These are phyloP conservation scores for Microdochium trichocladiopsis DNA, from an alignment of 2,329 filamentous ascomycete species.

Conservation along the genomic window DNA sequence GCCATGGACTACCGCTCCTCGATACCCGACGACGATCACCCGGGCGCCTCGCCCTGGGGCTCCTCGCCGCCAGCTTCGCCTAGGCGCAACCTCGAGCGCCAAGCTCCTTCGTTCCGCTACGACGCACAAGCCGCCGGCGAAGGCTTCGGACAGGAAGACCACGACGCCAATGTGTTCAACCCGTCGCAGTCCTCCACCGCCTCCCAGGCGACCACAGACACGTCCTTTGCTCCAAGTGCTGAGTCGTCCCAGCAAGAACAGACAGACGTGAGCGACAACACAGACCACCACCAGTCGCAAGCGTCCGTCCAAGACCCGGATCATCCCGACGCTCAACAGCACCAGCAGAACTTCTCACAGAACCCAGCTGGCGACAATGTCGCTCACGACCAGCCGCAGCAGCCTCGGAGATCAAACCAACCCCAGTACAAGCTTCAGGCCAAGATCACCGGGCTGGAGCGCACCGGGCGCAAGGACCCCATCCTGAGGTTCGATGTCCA, in stretches of 20 bases:
- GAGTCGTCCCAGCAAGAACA: slow-evolving; percentile 12
- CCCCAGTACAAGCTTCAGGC: slow-evolving; percentile 82
- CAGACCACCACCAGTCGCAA: slow-evolving; percentile 13
- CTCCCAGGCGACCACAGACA: slow-evolving; percentile 5
- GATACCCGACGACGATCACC: slow-evolving; percentile 47
- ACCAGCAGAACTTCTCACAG: slow-evolving; percentile 2
- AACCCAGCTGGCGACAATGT: slow-evolving; percentile 1
- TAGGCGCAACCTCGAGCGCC: slow-evolving; percentile 25
- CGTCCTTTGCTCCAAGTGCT: slow-evolving; percentile 6
- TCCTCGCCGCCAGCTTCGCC: slow-evolving; percentile 45
- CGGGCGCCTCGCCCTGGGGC: slow-evolving; percentile 49
- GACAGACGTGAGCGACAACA: slow-evolving; percentile 3
- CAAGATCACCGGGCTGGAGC: slow-evolving; percentile 89
- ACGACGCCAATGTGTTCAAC: slow-evolving; percentile 31
- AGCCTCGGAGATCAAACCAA: slow-evolving; percentile 50
- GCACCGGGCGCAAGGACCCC: slow-evolving; percentile 91
- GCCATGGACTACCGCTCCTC: slow-evolving; percentile 53
- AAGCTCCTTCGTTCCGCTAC: slow-evolving; percentile 38
- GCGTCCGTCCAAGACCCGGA: slow-evolving; percentile 12
- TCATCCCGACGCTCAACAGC: slow-evolving; percentile 10
- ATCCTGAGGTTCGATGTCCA: slow-evolving; percentile 94
- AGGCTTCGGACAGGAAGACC: slow-evolving; percentile 29
- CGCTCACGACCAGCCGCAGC: slow-evolving; percentile 25
- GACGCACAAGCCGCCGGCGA: slow-evolving; percentile 31
- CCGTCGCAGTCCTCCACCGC: slow-evolving; percentile 19